These are phyloP conservation scores for Trichoderma breve DNA, from an alignment of 2,329 filamentous ascomycete genomes.

Conservation along the genomic window DNA sequence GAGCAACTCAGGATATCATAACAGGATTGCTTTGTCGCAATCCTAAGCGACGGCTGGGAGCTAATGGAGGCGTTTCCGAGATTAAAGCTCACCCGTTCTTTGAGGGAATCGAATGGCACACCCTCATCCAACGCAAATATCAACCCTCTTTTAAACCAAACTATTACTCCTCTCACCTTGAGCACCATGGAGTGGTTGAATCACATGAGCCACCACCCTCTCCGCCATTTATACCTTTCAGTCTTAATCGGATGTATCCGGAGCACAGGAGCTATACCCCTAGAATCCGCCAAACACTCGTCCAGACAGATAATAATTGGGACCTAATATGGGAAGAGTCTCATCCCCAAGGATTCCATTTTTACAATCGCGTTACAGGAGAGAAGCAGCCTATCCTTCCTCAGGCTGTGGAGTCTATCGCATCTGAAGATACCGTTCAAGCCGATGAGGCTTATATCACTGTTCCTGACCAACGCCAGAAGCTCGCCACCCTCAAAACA, in stretches of 20 bases:
- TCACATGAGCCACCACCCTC: neutral
- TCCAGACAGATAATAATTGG: neutral
- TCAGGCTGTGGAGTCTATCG: neutral
- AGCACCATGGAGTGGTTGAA: neutral
- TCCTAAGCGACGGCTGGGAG: neutral
- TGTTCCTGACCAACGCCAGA: neutral
- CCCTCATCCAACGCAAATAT: neutral
- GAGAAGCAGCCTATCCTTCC: neutral
- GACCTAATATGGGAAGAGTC: neutral
- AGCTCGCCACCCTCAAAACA: neutral
- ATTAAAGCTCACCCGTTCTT: neutral
- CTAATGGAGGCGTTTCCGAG: neutral
- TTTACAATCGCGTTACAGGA: neutral
- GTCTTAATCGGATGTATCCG: neutral
- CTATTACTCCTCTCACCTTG: neutral
- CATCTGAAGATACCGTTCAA: neutral
- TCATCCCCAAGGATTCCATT: neutral
- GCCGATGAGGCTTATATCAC: neutral
- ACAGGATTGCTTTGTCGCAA: neutral
- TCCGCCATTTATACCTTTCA: neutral
- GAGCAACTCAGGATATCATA: neutral
- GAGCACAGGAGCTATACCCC: neutral
- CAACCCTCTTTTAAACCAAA: neutral
- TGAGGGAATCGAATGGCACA: neutral
- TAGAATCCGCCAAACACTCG: neutral